Evolutionary conservation across 225 moss, liverwort and hornwort species (phyloP).

Genomic region (Marchantia paleacea): DNA sequence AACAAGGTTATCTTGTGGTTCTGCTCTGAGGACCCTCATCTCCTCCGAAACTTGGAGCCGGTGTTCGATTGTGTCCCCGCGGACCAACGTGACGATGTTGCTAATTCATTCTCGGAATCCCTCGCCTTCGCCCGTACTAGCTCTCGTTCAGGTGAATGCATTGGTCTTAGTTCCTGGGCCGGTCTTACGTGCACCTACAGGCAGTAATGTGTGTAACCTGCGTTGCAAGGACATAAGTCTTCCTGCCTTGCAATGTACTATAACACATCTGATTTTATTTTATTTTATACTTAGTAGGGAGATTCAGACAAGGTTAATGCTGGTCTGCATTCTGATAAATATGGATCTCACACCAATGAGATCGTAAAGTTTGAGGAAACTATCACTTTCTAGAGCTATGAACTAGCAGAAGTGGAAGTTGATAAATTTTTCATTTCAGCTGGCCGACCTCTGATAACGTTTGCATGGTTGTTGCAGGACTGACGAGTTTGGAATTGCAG

Average conservation of each 20-base stretch:
- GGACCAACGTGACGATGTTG: neutral
- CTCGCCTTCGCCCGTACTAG: slow-evolving; percentile 13
- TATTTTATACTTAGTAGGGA: neutral
- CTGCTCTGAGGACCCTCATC: too few relatives aligned
- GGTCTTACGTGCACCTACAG: neutral
- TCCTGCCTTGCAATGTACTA: neutral
- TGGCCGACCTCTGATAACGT: neutral
- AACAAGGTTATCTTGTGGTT: slow-evolving; percentile 21
- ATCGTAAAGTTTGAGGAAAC: too few relatives aligned
- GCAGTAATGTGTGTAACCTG: neutral
- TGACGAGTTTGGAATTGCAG: neutral
- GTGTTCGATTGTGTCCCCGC: too few relatives aligned
- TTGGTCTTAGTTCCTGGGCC: slow-evolving; percentile 7
- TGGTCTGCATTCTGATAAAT: too few relatives aligned
- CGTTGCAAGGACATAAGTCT: neutral
- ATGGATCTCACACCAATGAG: too few relatives aligned
- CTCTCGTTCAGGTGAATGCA: slow-evolving; percentile 10
- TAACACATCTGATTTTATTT: neutral
- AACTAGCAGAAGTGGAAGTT: too few relatives aligned
- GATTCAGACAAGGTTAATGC: too few relatives aligned
- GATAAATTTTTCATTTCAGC: too few relatives aligned
- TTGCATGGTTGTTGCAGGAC: neutral
- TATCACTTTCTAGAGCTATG: too few relatives aligned
- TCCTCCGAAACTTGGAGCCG: too few relatives aligned
- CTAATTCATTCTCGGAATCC: neutral